Conservation (phyloP, 768 basidiomycete species). For the Lentinus brumalis region DNA sequence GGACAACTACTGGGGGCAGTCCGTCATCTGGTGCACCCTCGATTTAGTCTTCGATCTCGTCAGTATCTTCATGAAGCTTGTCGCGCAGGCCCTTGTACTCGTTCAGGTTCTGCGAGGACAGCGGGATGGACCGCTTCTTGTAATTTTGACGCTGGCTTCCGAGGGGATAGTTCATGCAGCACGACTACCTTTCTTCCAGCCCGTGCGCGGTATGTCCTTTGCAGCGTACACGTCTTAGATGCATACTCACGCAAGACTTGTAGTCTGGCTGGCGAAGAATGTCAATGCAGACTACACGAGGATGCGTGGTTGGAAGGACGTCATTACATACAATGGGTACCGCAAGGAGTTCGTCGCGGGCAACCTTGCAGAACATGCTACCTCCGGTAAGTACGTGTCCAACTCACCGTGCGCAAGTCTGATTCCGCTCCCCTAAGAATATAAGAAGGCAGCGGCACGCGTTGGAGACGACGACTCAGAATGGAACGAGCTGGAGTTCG, state of each 20-base stretch:
- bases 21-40: conserved; percentile 64
- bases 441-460: conserved; percentile 22
- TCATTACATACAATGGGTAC: conserved; percentile 53
- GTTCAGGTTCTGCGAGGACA: conserved; percentile 57
- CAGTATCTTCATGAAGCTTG: conserved; percentile 50
- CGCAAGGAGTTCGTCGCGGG: conserved; percentile 77
- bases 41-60: conserved; percentile 43
- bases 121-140: conserved; percentile 60
- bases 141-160: conserved; percentile 54
- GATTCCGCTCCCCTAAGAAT: conserved; percentile 32
- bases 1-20: conserved; percentile 37
- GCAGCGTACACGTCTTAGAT: not conserved
- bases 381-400: conserved; percentile 43
- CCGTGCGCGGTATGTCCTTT: not conserved
- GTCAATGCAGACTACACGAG: conserved; percentile 59
- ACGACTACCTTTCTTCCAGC: not conserved
- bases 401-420: not conserved
- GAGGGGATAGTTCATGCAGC: conserved; percentile 39
- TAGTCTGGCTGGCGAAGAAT: conserved; percentile 73
- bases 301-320: conserved; percentile 62
- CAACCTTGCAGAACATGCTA: conserved; percentile 55
- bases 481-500: conserved; percentile 29
- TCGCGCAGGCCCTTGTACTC: conserved; percentile 65
- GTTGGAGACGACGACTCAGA: conserved; percentile 43
- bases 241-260: not conserved